These are phyloP conservation scores for Puccinia triticina DNA, from an alignment of 1,284 basidiomycete genomes.

Conservation along the genomic window DNA sequence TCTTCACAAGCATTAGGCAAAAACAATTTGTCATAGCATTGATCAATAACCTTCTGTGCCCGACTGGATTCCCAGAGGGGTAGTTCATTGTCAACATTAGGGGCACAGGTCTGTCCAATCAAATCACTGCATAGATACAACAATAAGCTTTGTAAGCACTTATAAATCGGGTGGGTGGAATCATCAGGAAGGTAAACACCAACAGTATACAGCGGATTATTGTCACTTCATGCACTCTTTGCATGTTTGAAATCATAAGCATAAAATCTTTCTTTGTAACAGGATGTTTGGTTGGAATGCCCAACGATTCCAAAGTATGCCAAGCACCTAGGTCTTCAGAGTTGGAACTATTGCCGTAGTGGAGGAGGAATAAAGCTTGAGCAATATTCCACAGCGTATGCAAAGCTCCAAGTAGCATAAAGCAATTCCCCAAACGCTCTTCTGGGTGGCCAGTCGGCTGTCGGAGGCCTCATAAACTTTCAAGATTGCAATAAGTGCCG, in stretches of 20 bases:
- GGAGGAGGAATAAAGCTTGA: not conserved
- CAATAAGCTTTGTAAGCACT: too few species aligned
- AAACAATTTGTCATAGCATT: slow-evolving; percentile 4
- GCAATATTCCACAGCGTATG: not conserved
- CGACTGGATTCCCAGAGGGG: too few species aligned
- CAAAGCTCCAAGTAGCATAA: not conserved
- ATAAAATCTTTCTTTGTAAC: too few species aligned
- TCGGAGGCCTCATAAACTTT: not conserved
- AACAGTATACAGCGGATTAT: not conserved
- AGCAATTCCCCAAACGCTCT: not conserved
- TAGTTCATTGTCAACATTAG: too few species aligned
- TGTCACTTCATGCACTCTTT: not conserved
- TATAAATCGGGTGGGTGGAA: too few species aligned
- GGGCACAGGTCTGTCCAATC: too few species aligned
- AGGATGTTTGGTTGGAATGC: not conserved
- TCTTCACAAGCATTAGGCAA: too few species aligned
- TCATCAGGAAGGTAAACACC: not conserved
- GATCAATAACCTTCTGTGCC: not conserved
- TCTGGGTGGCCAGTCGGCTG: not conserved
- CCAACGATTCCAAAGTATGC: not conserved
- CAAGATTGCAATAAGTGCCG: not conserved
- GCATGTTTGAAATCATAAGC: slow-evolving; percentile 1
- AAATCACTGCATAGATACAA: too few species aligned
- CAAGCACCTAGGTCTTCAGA: not conserved
- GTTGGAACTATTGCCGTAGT: not conserved